These are phyloP conservation scores for Puccinia novopanici DNA, from an alignment of 1,284 basidiomycete species.

Conservation along the genomic window DNA sequence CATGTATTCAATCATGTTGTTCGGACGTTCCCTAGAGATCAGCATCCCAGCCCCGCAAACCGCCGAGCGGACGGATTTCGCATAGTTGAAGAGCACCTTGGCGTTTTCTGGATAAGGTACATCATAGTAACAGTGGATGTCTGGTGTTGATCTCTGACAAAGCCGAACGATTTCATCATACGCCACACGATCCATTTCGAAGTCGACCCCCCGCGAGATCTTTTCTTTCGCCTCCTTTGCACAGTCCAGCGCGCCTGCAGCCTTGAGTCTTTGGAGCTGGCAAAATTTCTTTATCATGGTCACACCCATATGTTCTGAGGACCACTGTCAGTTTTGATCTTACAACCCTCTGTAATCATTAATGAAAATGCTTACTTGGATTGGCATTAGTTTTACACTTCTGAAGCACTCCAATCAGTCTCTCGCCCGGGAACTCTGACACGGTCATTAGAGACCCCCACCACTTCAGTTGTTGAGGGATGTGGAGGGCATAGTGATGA, in stretches of 20 bases:
- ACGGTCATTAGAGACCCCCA: conserved; percentile 52
- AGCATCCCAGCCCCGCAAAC: neutral
- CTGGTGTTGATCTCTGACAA: neutral
- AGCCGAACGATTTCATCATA: neutral
- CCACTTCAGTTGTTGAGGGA: too few species aligned
- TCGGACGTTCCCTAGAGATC: neutral
- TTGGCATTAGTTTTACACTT: conserved; percentile 49
- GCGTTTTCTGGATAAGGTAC: neutral
- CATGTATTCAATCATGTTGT: conserved; percentile 11
- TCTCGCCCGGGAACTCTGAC: conserved; percentile 51
- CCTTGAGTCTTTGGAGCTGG: conserved; percentile 9
- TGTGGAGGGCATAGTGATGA: conserved; percentile 52
- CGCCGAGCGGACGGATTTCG: neutral
- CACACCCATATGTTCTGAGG: neutral
- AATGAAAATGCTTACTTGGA: neutral
- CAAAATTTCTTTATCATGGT: too few species aligned
- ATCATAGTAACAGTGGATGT: neutral
- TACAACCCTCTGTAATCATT: too few species aligned
- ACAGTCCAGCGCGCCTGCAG: neutral
- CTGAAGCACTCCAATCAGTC: too few species aligned
- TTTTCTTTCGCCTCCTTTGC: neutral
- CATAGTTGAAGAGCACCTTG: neutral
- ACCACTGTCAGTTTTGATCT: neutral
- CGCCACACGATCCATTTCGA: neutral
- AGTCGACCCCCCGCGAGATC: neutral